Evolutionary conservation across 345 rosid species (phyloP).

Genomic region (Hypericum perforatum): DNA sequence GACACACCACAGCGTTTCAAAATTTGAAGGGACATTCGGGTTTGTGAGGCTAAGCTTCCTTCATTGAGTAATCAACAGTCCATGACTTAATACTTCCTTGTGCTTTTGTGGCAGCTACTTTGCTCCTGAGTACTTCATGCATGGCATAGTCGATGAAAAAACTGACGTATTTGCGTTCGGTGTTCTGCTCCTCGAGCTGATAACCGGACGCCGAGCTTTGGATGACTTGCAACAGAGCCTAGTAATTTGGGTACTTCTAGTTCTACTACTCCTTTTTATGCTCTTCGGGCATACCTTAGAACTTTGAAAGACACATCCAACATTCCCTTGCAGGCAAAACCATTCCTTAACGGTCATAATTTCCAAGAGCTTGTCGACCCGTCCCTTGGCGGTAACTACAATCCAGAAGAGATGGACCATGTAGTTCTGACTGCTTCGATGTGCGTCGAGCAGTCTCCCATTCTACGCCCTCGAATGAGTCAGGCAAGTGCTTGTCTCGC

Average conservation of each 20-base stretch:
- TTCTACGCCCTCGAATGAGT: constrained; percentile 80
- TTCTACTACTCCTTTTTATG: constrained; percentile 3
- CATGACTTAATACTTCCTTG: background rate
- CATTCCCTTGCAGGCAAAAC: constrained; percentile 52
- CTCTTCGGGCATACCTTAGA: background rate
- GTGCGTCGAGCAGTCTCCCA: constrained; percentile 70
- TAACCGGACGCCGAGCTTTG: constrained; percentile 69
- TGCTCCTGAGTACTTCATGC: constrained; percentile 94
- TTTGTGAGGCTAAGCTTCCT: constrained; percentile 20
- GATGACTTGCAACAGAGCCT: constrained; percentile 58
- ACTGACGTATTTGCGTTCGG: constrained; percentile 87
- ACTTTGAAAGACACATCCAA: background rate
- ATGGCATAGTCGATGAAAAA: constrained; percentile 88
- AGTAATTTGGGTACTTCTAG: constrained; percentile 57
- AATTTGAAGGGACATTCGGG: constrained; percentile 98
- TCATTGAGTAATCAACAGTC: background rate
- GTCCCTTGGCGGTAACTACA: constrained; percentile 40
- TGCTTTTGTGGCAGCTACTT: constrained; percentile 47
- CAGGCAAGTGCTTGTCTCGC: constrained; percentile 33
- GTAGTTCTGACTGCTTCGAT: constrained; percentile 63
- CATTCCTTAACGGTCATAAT: constrained; percentile 49
- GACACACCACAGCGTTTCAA: constrained; percentile 78
- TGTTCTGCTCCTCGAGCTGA: constrained; percentile 79
- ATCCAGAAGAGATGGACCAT: constrained; percentile 55
- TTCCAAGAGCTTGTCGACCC: constrained; percentile 54